Conservation (phyloP, 2,329 filamentous ascomycete genomes). For the Aspergillus pseudoterreus region DNA sequence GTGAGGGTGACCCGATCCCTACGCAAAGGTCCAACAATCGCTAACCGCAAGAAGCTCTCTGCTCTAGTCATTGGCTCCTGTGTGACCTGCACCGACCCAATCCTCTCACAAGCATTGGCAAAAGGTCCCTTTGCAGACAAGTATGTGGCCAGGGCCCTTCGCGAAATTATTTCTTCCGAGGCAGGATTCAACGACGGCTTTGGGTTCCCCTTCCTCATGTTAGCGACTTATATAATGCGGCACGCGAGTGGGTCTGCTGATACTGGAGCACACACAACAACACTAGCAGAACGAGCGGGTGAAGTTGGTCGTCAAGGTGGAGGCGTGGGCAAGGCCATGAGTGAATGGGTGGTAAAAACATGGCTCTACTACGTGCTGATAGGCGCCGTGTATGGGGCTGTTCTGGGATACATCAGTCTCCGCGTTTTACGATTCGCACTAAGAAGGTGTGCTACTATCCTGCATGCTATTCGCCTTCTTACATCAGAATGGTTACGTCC, state of each 20-base stretch:
- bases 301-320: constrained; percentile 3
- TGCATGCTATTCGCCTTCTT: background rate
- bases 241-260: background rate
- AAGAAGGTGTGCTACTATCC: background rate
- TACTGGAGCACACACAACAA: background rate
- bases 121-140: constrained; percentile 4
- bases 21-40: background rate
- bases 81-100: constrained; percentile 3
- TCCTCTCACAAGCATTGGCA: constrained; percentile 3
- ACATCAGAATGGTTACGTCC: background rate
- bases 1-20: background rate
- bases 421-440: background rate
- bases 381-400: constrained; percentile 1
- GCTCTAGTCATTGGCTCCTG: constrained; percentile 3
- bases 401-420: background rate
- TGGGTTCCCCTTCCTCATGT: constrained; percentile 4
- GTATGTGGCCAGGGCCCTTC: constrained; percentile 3
- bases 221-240: constrained; percentile 3
- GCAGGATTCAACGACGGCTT: constrained; percentile 4
- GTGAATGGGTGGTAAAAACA: constrained; percentile 2
- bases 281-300: background rate
- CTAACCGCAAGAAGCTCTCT: background rate
- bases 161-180: constrained; percentile 5
- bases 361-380: constrained; percentile 4
- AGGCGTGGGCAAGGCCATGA: constrained; percentile 1